Conservation (phyloP, 805 yeast genomes). For the Kurtzmaniella fragi region DNA sequence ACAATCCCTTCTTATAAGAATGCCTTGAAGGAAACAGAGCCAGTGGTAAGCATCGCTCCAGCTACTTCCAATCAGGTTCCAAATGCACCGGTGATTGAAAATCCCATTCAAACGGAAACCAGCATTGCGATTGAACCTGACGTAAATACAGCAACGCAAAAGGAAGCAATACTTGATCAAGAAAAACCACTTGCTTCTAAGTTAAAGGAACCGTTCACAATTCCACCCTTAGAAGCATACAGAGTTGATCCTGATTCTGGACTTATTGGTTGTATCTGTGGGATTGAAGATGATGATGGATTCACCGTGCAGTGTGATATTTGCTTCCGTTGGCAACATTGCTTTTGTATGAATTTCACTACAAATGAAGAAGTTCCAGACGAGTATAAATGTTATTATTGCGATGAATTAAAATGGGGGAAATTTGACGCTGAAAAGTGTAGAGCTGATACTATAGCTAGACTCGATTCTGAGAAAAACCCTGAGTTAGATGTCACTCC, state of each 20-base stretch:
- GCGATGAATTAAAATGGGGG: slow-evolving; percentile 48
- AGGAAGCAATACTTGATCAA: too few species aligned
- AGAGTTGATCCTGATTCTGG: slow-evolving; percentile 81
- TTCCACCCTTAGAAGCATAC: slow-evolving; percentile 41
- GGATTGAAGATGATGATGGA: slow-evolving; percentile 83
- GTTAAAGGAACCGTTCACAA: slow-evolving; percentile 1
- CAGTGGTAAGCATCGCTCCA: too few species aligned
- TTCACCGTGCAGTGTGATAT: slow-evolving; percentile 91
- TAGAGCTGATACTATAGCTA: slow-evolving; percentile 21
- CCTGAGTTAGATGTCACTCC: slow-evolving; percentile 12
- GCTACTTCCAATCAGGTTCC: too few species aligned
- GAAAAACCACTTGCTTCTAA: neutral
- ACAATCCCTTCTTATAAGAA: too few species aligned
- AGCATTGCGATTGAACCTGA: too few species aligned
- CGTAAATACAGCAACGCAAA: slow-evolving; percentile 4
- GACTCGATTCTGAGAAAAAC: slow-evolving; percentile 25
- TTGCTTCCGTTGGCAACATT: slow-evolving; percentile 94
- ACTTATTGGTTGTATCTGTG: slow-evolving; percentile 84
- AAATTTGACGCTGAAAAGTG: slow-evolving; percentile 37
- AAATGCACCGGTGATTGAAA: too few species aligned
- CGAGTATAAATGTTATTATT: slow-evolving; percentile 68
- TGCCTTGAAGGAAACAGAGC: too few species aligned
- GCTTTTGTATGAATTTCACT: slow-evolving; percentile 77
- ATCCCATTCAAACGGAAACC: too few species aligned
- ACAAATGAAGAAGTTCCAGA: slow-evolving; percentile 72